These are phyloP conservation scores for Flagelloscypha sp. DNA, from an alignment of 768 basidiomycete species.

Conservation along the genomic window DNA sequence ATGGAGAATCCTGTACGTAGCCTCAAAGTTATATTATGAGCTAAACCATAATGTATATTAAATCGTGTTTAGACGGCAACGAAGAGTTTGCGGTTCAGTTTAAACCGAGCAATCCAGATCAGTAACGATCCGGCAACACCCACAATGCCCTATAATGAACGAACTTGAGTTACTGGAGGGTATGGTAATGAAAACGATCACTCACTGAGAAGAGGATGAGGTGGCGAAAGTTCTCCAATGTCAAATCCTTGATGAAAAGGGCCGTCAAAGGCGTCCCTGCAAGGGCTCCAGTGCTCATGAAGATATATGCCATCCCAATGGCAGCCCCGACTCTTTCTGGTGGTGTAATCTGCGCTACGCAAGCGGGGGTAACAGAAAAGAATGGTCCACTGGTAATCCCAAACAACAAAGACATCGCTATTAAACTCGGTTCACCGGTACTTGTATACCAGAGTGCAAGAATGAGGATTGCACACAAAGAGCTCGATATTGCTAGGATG, in stretches of 20 bases:
- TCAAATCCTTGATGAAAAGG: constrained; percentile 13
- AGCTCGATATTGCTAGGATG: constrained; percentile 11
- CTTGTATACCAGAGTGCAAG: constrained; percentile 19
- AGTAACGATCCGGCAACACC: constrained; percentile 9
- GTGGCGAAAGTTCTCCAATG: constrained; percentile 14
- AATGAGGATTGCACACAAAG: constrained; percentile 14
- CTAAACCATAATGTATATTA: too few species aligned
- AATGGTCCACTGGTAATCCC: constrained; percentile 19
- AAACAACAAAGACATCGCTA: constrained; percentile 17
- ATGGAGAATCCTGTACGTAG: too few species aligned
- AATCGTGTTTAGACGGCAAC: constrained; percentile 6
- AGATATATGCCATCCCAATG: constrained; percentile 16
- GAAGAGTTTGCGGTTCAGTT: constrained; percentile 2
- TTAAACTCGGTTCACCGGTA: constrained; percentile 12
- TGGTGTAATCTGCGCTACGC: constrained; percentile 16
- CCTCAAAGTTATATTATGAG: too few species aligned
- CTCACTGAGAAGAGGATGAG: constrained; percentile 19
- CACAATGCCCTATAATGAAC: constrained; percentile 8
- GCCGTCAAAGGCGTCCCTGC: constrained; percentile 18
- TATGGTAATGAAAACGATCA: background rate
- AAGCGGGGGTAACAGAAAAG: constrained; percentile 16
- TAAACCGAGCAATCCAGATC: constrained; percentile 7
- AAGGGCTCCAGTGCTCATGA: constrained; percentile 18
- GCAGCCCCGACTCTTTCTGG: constrained; percentile 19
- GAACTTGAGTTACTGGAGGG: background rate